Base-by-base conservation (phyloP, 208 protist genomes). In the Tritrichomonas musculus region DNA sequence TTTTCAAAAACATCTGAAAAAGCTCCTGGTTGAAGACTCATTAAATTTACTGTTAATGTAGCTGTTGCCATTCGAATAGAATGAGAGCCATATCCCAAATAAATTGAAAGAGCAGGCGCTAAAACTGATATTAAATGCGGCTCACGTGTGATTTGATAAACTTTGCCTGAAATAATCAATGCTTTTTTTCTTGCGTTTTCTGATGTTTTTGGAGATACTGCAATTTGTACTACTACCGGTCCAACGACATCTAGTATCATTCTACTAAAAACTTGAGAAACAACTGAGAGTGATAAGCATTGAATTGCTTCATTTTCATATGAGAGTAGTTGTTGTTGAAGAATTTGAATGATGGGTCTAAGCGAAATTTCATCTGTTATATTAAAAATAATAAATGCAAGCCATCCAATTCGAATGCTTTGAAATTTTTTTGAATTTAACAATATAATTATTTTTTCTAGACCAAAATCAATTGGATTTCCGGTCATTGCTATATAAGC, bases 181-280 rank as follows among this genome's bases (percentile, higher is more conserved):
- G 73, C 73, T 82, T 50, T 82, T 41, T 82, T 82, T 82, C 73
- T 49, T n/a, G 73, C n/a, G 22, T n/a, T 17, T 82, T 82, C 73
- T 11, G 73, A 82, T n/a, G 73, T 39, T 47, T 17, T 82, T 82
- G 33, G 73, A 27, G 33, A 82, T 50, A 82, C 41, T n/a, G 39
- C 73, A n/a, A 82, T 82, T 17, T 82, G 14, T 50, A 41, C 73
- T 8, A 82, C 73, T 82, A 50, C 33, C 30, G 33, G 33, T 44
- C 33, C 41, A 22, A 82, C 13, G 3, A 47, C 73, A 9, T 82
- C 41, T 17, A 82, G 13, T n/a, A 36, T 47, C 22, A 50, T 9
- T 17, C 14, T 44, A 50, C 41, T 20, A 50, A 50, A 44, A n/a
- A 82, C 14, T 47, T 30, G 17, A 50, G 73, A 82, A 82, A 82